Percentiles rank a stretch among this genome's conserved stretches.
phyloP scores from a whole-genome alignment of 352 stramenopile species.

The Globisporangium lucens region DNA sequence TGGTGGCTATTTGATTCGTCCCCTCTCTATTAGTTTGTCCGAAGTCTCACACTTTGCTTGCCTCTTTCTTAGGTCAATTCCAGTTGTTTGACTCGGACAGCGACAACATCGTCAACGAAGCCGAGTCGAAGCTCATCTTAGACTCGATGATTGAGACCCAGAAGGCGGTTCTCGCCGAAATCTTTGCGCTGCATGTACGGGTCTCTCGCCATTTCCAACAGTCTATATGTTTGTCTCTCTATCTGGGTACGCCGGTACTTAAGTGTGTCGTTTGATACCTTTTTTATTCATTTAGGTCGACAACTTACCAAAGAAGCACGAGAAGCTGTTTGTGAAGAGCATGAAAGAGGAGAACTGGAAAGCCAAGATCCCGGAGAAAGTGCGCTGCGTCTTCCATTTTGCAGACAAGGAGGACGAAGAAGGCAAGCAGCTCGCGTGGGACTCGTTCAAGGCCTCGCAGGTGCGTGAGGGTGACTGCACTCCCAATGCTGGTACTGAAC shows the following conservation, averaged over 20 bases:
- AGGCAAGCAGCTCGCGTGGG: slow-evolving; percentile 51
- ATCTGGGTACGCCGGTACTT: background rate
- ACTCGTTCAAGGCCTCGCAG: slow-evolving; percentile 61
- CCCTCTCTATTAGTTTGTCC: background rate
- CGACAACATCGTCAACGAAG: slow-evolving; percentile 50
- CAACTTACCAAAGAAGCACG: slow-evolving; percentile 60
- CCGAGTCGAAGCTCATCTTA: slow-evolving; percentile 52
- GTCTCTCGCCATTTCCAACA: background rate
- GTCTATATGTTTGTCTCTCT: too few relatives aligned
- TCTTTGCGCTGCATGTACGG: slow-evolving; percentile 62
- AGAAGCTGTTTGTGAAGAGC: slow-evolving; percentile 47
- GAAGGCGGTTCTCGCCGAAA: slow-evolving; percentile 49
- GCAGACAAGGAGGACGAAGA: slow-evolving; percentile 57
- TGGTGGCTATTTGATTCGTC: background rate
- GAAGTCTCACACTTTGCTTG: slow-evolving; percentile 3
- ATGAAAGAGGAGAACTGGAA: slow-evolving; percentile 63
- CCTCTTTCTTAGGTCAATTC: slow-evolving; percentile 42
- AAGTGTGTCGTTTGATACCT: background rate
- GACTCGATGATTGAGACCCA: slow-evolving; percentile 60
- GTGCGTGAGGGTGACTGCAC: slow-evolving; percentile 17
- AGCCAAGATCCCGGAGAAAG: slow-evolving; percentile 70
- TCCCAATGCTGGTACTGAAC: slow-evolving; percentile 1
- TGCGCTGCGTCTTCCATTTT: slow-evolving; percentile 74
- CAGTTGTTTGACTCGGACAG: slow-evolving; percentile 52
- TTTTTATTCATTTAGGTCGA: slow-evolving; percentile 30